Evolutionary conservation across 2,329 filamentous ascomycete genomes (phyloP), one percentile per base, ranked within the genome.

Genomic region (Beauveria sp.): DNA sequence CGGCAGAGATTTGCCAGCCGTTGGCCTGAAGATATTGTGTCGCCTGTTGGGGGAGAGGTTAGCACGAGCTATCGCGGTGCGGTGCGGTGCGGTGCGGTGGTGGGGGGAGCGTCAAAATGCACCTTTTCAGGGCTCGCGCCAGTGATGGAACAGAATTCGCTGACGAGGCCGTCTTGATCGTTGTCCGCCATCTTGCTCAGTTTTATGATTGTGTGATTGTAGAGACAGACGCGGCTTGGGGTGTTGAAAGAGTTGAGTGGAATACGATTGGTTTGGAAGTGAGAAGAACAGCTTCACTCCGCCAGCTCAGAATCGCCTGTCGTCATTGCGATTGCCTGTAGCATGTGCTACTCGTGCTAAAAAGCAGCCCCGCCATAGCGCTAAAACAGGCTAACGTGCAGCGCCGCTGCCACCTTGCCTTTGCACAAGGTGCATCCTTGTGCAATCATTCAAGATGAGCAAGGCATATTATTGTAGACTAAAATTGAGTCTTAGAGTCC

Each of bases 1-100:
- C 88, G 10, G 79, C 75, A 65, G 82, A 78, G 48, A 90, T 75
- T 68, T 91, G 82, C 87, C 89, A 91, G 65, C 81, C 76, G 68
- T 82, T 85, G 41, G 81, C 80, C 24, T 79, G 77, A 8, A 93
- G 84, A 66, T 89, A 89, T 63, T 87, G 80, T 61, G 79, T 79
- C 52, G 89, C 89, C 88, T 92, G 64, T 16, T 37, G 26, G 6
- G 8, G 34, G 28, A 37, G 5, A 48, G 20, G 40, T 55, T 12
- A 61, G 52, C 48, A 48, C 51, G 28, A 43, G 57, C 14, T 7
- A 20, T 34, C 1, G 24, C 22, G 41, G 30, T 46, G n/a, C n/a
- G 46, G 51, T 37, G 24, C 22, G 41, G 30, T 46, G n/a, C n/a
- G 46, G 51, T 37, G 30, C 9, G 30, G 30, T 30, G 30, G 30